These are phyloP conservation scores for Colletotrichum musae DNA, from an alignment of 2,329 filamentous ascomycete genomes.

Conservation along the genomic window DNA sequence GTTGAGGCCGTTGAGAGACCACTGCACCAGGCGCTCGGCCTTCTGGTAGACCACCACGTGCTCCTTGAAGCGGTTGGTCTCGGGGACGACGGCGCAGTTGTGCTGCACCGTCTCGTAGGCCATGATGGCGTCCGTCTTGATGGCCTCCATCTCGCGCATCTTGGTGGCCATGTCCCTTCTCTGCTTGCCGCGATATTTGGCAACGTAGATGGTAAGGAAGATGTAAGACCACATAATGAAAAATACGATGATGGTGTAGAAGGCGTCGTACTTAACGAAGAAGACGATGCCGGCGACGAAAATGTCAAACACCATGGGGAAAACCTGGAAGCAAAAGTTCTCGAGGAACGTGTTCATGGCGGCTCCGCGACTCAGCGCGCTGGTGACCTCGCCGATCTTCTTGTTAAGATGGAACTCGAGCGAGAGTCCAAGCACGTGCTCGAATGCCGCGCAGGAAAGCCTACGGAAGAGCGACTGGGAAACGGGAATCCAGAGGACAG, in stretches of 20 bases:
- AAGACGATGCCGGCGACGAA: constrained; percentile 64
- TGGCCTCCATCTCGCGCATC: constrained; percentile 60
- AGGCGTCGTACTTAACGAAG: constrained; percentile 60
- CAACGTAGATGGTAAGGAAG: constrained; percentile 65
- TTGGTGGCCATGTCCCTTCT: constrained; percentile 60
- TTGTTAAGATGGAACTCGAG: constrained; percentile 67
- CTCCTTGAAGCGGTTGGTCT: constrained; percentile 69
- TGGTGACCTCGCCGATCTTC: constrained; percentile 66
- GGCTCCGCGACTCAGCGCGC: constrained; percentile 62
- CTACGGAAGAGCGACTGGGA: constrained; percentile 60
- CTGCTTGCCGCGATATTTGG: constrained; percentile 60
- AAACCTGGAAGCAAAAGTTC: constrained; percentile 62
- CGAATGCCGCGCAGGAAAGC: constrained; percentile 61
- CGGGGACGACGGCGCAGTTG: constrained; percentile 73
- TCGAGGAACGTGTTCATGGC: constrained; percentile 66
- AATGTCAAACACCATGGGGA: constrained; percentile 66
- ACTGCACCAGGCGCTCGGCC: constrained; percentile 69
- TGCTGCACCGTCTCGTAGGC: constrained; percentile 73
- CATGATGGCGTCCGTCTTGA: constrained; percentile 61
- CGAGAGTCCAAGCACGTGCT: constrained; percentile 62
- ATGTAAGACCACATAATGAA: constrained; percentile 65
- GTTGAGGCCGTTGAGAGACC: constrained; percentile 72
- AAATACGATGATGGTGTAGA: constrained; percentile 64
- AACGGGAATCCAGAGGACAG: constrained; percentile 64
- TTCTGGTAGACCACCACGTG: constrained; percentile 70